Evolutionary conservation across 495 filamentous ascomycete genomes (phyloP).

Genomic region (Aspergillus homomorphus): DNA sequence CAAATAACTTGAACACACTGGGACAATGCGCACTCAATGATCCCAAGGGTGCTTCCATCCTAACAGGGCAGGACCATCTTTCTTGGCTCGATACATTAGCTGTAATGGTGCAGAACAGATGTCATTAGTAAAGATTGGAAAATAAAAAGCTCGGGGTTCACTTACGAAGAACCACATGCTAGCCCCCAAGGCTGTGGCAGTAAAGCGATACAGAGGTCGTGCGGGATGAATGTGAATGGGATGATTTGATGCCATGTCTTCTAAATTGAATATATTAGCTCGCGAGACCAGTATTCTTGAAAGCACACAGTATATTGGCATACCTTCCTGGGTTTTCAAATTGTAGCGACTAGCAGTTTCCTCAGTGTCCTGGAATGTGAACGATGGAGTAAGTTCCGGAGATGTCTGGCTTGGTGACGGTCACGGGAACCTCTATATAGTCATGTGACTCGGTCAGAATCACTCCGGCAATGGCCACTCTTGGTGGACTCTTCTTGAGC

Average conservation of each 20-base stretch:
- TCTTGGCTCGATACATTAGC: constrained; percentile 94
- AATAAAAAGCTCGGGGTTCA: constrained; percentile 9
- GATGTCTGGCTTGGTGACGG: background rate
- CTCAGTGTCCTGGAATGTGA: background rate
- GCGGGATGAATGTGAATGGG: constrained; percentile 70
- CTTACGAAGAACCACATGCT: constrained; percentile 99
- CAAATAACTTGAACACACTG: background rate
- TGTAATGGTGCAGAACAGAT: constrained; percentile 31
- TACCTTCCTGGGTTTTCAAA: constrained; percentile 2
- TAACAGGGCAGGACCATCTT: constrained; percentile 82
- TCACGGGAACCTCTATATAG: background rate
- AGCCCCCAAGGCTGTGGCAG: constrained; percentile 81
- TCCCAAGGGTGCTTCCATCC: constrained; percentile 99
- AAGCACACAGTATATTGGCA: background rate
- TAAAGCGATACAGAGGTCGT: constrained; percentile 75
- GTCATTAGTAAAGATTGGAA: constrained; percentile 17
- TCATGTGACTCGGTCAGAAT: background rate
- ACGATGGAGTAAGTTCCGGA: background rate
- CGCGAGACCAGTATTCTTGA: background rate
- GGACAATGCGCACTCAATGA: constrained; percentile 57
- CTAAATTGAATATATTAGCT: constrained; percentile 18
- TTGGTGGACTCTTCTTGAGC: background rate
- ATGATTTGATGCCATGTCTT: constrained; percentile 61
- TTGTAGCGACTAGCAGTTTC: background rate
- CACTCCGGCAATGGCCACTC: background rate